These are phyloP conservation scores for Naganishia albida DNA, from an alignment of 1,284 basidiomycete genomes.

Conservation along the genomic window DNA sequence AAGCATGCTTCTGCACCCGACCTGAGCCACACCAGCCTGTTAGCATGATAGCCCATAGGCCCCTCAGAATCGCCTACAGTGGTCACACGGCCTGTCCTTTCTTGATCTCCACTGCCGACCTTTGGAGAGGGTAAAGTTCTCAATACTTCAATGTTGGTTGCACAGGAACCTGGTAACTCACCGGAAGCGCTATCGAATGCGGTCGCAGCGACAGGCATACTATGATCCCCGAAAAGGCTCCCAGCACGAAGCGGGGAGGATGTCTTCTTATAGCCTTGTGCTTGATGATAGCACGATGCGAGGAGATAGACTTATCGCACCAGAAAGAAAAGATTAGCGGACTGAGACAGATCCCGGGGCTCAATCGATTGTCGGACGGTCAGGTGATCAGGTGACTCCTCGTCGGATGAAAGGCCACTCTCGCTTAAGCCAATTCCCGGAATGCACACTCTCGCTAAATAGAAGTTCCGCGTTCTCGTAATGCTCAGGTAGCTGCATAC, in stretches of 20 bases:
- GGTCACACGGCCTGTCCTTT: conserved; percentile 37
- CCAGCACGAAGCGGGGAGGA: no score
- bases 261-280: background rate
- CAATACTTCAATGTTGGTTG: background rate
- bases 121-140: background rate
- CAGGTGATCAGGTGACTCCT: conserved; percentile 23
- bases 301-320: background rate
- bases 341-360: conserved; percentile 15
- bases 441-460: conserved; percentile 24
- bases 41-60: background rate
- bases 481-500: no score
- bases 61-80: conserved; percentile 29
- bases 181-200: conserved; percentile 19
- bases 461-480: no score
- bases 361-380: conserved; percentile 5
- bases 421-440: conserved; percentile 13
- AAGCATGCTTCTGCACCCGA: conserved; percentile 40
- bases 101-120: conserved; percentile 32
- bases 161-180: background rate
- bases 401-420: conserved; percentile 6
- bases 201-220: conserved; percentile 1
- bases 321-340: background rate
- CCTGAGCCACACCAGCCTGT: conserved; percentile 32
- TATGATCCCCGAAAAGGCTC: no score
- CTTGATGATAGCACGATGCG: background rate